Evolutionary conservation across 169 alveolate genomes (phyloP).

Genomic region (Plasmodium inui): DNA sequence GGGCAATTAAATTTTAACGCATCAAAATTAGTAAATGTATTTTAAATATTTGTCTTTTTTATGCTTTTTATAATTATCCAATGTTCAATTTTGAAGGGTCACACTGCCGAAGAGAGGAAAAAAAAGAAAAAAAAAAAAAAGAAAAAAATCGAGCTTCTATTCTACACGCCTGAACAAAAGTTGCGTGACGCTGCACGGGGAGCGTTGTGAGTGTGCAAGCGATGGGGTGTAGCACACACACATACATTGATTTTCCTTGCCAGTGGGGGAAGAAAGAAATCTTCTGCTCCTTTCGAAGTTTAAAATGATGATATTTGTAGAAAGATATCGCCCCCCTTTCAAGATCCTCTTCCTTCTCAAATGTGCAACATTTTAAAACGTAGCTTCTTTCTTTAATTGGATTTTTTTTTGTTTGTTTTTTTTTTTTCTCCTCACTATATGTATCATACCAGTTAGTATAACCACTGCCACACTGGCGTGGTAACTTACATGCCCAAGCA

Average conservation of each 20-base stretch:
- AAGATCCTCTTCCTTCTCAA: background rate
- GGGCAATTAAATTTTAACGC: background rate
- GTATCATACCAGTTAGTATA: background rate
- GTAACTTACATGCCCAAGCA: background rate
- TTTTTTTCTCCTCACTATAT: background rate
- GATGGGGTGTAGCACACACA: background rate
- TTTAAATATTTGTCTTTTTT: slow-evolving; percentile 45
- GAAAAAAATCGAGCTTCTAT: background rate
- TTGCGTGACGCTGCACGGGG: background rate
- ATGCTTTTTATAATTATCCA: slow-evolving; percentile 11
- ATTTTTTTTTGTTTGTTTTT: background rate
- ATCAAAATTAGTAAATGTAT: slow-evolving; percentile 30
- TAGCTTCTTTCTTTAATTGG: background rate
- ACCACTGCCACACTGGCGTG: background rate
- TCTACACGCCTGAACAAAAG: background rate
- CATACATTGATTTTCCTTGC: background rate
- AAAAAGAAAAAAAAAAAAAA: background rate
- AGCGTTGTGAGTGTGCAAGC: background rate
- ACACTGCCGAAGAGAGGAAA: background rate
- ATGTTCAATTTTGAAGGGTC: background rate
- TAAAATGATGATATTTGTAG: background rate
- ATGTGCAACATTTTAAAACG: background rate
- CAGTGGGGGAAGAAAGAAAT: background rate
- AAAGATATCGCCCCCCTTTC: background rate
- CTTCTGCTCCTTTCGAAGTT: background rate